Percentiles rank a stretch among this genome's conserved stretches.
Conservation (phyloP, 2,329 filamentous ascomycete genomes). For the Colletotrichum ledebouriae region DNA sequence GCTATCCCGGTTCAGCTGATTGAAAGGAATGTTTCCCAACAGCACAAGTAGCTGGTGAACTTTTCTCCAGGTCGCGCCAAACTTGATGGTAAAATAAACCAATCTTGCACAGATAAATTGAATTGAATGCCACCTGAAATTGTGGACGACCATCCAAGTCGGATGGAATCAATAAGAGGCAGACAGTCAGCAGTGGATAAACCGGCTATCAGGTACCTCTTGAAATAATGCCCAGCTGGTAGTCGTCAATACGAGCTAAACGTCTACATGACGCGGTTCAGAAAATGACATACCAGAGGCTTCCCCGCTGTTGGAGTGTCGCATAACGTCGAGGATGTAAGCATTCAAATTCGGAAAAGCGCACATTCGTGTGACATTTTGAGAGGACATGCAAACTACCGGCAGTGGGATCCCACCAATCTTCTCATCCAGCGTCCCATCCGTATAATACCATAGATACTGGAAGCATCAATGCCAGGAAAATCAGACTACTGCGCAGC, state of each 20-base stretch:
- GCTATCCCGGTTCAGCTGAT: too few relatives aligned
- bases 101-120: slow-evolving; percentile 13
- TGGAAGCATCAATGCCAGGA: too few relatives aligned
- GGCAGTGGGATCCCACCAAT: too few relatives aligned
- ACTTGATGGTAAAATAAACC: slow-evolving; percentile 1
- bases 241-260: slow-evolving; percentile 68
- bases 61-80: slow-evolving; percentile 14
- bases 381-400: slow-evolving; percentile 58
- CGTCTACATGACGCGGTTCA: slow-evolving; percentile 57
- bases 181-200: slow-evolving; percentile 78
- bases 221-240: slow-evolving; percentile 83
- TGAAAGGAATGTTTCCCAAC: neutral
- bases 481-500: too few relatives aligned
- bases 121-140: slow-evolving; percentile 56
- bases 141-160: slow-evolving; percentile 86
- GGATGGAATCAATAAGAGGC: slow-evolving; percentile 78
- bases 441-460: too few relatives aligned
- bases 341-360: slow-evolving; percentile 83
- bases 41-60: slow-evolving; percentile 11
- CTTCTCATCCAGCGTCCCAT: too few relatives aligned
- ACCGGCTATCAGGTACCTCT: slow-evolving; percentile 81
- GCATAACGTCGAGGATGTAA: slow-evolving; percentile 75
- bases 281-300: neutral
- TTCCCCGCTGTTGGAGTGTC: slow-evolving; percentile 47
- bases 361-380: slow-evolving; percentile 81